phyloP scores from a whole-genome alignment of 2,329 filamentous ascomycete genomes.

The Fusarium sp. region DNA sequence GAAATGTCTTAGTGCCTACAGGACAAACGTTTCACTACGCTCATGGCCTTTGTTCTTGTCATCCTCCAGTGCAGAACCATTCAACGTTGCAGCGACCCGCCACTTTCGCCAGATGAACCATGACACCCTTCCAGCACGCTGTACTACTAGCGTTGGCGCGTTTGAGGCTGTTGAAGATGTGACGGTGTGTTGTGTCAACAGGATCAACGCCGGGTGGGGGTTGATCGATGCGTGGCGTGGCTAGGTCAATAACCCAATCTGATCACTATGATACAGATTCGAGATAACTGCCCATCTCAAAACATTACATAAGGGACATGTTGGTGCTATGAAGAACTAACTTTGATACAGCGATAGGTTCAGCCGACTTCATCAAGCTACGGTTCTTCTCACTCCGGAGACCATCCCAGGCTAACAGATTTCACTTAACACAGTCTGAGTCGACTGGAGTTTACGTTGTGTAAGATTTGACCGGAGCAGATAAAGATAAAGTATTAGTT shows the following conservation, averaged over 20 bases:
- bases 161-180: constrained; percentile 37
- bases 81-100: constrained; percentile 8
- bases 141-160: constrained; percentile 28
- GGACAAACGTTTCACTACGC: constrained; percentile 33
- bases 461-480: neutral
- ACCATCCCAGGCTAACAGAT: neutral
- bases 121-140: constrained; percentile 4
- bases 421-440: neutral
- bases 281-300: constrained; percentile 2
- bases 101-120: neutral
- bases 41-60: constrained; percentile 11
- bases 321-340: neutral
- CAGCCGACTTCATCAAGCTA: neutral
- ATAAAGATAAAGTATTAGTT: neutral
- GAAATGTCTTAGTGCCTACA: constrained; percentile 13
- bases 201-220: constrained; percentile 22
- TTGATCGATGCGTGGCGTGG: constrained; percentile 13
- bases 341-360: neutral
- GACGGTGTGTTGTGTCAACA: constrained; percentile 8
- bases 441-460: neutral
- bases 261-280: neutral
- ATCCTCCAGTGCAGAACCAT: constrained; percentile 13
- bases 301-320: constrained; percentile 1
- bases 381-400: neutral
- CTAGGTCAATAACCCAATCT: neutral